phyloP scores from a whole-genome alignment of 306 rosid species.

The Leucaena leucocephala region DNA sequence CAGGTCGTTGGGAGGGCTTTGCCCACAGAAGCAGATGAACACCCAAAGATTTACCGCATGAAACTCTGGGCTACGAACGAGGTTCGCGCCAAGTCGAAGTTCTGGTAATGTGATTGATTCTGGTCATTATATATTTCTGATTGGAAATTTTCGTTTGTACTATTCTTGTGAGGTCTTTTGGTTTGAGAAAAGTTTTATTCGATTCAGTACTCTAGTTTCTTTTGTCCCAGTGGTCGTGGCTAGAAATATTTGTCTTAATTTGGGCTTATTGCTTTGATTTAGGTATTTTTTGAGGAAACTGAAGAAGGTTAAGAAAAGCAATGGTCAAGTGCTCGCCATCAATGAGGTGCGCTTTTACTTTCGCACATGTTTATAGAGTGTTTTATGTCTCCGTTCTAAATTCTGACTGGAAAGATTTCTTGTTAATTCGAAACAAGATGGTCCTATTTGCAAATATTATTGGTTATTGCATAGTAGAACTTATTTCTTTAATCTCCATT shows the following conservation, averaged over 20 bases:
- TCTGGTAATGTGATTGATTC: constrained; percentile 55
- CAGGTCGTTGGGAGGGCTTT: constrained; percentile 94
- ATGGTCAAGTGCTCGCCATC: constrained; percentile 81
- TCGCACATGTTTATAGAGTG: neutral
- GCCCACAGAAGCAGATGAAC: constrained; percentile 73
- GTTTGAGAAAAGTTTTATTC: neutral
- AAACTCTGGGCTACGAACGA: constrained; percentile 96
- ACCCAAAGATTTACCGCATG: constrained; percentile 89
- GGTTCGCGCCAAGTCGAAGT: constrained; percentile 95
- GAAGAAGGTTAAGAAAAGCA: constrained; percentile 96
- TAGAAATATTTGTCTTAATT: neutral
- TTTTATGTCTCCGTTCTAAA: neutral
- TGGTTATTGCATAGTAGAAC: neutral
- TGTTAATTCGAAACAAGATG: neutral
- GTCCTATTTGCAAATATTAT: neutral
- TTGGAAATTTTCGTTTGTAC: neutral
- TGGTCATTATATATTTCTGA: neutral
- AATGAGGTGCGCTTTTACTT: constrained; percentile 40
- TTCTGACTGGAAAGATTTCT: neutral
- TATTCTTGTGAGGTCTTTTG: neutral
- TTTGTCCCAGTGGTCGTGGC: neutral
- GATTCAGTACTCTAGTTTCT: neutral
- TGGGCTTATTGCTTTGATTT: constrained; percentile 8
- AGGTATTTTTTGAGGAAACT: constrained; percentile 88
- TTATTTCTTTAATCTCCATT: neutral